Evolutionary conservation across 2,329 filamentous ascomycete species (phyloP).

Genomic region (Diaporthe caulivora): DNA sequence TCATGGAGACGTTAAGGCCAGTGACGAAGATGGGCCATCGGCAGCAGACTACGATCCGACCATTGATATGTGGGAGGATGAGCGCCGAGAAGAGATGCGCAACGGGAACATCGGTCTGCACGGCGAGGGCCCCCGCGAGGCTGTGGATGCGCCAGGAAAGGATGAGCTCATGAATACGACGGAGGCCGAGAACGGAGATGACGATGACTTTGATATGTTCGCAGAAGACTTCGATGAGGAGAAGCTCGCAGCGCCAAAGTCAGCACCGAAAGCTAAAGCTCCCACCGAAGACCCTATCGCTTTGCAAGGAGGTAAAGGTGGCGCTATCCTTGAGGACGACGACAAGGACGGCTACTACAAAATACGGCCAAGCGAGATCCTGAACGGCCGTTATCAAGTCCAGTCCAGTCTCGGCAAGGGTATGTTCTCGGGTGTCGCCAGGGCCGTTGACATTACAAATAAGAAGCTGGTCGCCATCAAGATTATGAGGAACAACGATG

Average conservation of each 20-base stretch:
- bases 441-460: conserved; percentile 82
- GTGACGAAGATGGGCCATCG: conserved; percentile 80
- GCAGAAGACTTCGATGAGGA: conserved; percentile 81
- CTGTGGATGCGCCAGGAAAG: conserved; percentile 43
- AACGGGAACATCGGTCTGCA: conserved; percentile 67
- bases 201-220: conserved; percentile 89
- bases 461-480: conserved; percentile 92
- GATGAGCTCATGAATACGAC: conserved; percentile 49
- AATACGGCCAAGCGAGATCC: conserved; percentile 89
- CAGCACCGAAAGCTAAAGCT: conserved; percentile 49
- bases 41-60: conserved; percentile 94
- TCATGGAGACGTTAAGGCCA: conserved; percentile 57
- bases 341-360: conserved; percentile 98
- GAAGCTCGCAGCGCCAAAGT: conserved; percentile 70
- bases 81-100: conserved; percentile 75
- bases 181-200: conserved; percentile 61
- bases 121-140: conserved; percentile 52
- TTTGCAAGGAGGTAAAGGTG: conserved; percentile 64
- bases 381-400: conserved; percentile 91
- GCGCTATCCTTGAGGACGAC: conserved; percentile 89
- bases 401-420: conserved; percentile 90
- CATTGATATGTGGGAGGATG: conserved; percentile 88
- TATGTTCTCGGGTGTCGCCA: conserved; percentile 97
- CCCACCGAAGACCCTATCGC: conserved; percentile 61
- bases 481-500: conserved; percentile 96